Evolutionary conservation across 352 stramenopile species (phyloP), one percentile per base, ranked within the genome.

Genomic region (Phytophthora pisi): DNA sequence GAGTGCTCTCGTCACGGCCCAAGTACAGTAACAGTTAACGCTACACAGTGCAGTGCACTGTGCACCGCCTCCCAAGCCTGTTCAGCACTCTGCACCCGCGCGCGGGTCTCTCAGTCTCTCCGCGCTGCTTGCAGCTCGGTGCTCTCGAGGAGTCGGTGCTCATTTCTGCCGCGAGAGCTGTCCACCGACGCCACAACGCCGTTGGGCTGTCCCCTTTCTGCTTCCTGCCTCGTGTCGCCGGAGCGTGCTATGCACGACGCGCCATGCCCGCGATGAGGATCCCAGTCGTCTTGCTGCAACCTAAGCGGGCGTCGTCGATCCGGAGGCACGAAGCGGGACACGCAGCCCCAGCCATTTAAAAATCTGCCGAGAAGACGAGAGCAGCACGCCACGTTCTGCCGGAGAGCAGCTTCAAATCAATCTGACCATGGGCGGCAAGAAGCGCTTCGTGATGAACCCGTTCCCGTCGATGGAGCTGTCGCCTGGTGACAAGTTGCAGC

Each of bases 401-500:
- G 8, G 31, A 38, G 31, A 15, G n/a, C 6, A 26, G 20, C 34
- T 65, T 55, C 20, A 40, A 61, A 58, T 38, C 50, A 23, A 54
- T 53, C 38, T 56, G 40, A 57, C 46, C 5, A 80, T 79, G 72
- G 64, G 53, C 11, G 61, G 61, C 15, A 68, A 63, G 54, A 78
- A 69, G 51, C 57, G 61, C 40, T 75, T 75, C 45, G 53, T 78
- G 24, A 75, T 75, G 71, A 73, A 75, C 59, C 71, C 71, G 50
- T 78, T 78, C 46, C 66, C 71, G 31, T 62, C 71, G 28, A 70
- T 79, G 68, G 68, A 77, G 10, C 26, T 79, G 36, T 77, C 72
- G 13, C 20, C 64, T 10, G 72, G 68, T 8, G 51, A 64, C 45
- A 78, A 80, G 47, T n/a, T 71, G 36, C 54, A 77, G 26, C 60